Conservation (phyloP, 257 asterid species). For the Ajuga chamaepitys region DNA sequence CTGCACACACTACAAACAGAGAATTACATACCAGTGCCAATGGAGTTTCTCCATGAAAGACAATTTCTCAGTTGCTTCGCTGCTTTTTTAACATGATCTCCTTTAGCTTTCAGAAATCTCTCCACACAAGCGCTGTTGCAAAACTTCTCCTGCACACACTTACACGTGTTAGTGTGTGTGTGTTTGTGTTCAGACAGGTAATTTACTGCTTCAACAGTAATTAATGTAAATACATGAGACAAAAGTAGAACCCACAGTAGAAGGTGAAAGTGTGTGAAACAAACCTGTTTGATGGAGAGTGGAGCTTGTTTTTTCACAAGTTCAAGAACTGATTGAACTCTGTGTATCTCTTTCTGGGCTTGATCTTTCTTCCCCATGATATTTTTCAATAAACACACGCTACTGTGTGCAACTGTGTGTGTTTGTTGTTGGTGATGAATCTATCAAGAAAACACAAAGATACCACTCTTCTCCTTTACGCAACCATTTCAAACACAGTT, state of each 20-base stretch:
- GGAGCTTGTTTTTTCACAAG: conserved; percentile 74
- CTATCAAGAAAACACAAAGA: conserved; percentile 44
- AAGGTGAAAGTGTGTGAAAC: not conserved
- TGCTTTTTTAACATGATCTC: conserved; percentile 82
- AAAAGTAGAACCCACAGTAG: conserved; percentile 4
- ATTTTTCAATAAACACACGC: not conserved
- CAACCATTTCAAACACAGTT: conserved; percentile 64
- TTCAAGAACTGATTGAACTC: conserved; percentile 58
- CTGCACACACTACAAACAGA: too few relatives aligned
- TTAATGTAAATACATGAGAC: too few relatives aligned
- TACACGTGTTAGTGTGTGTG: not conserved
- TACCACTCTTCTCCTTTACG: conserved; percentile 62
- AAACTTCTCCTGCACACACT: conserved; percentile 60
- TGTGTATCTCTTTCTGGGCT: conserved; percentile 45
- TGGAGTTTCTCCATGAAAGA: conserved; percentile 86
- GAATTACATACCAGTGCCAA: conserved; percentile 50
- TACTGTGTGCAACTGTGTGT: conserved; percentile 3
- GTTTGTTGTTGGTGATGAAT: conserved; percentile 2
- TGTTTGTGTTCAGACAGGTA: too few relatives aligned
- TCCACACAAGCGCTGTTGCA: conserved; percentile 70
- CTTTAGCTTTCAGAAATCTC: conserved; percentile 73
- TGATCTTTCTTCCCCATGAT: conserved; percentile 72
- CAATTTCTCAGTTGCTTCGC: conserved; percentile 68
- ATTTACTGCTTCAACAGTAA: too few relatives aligned
- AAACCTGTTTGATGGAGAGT: conserved; percentile 80